Base-by-base conservation (phyloP, 148 eudicot genomes). In the Cornus suecica region DNA sequence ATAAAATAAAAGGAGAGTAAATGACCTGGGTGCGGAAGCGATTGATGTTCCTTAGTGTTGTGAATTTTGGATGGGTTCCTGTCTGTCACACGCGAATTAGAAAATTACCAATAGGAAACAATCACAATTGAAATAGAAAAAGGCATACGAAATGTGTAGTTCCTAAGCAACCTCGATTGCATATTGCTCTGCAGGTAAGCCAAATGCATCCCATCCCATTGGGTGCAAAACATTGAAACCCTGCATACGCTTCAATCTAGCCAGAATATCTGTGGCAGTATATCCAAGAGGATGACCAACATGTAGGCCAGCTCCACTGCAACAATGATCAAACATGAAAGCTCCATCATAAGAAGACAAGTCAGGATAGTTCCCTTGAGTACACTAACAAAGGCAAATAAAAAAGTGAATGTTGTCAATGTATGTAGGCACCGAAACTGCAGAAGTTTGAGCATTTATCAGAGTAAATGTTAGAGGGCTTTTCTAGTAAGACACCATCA, bases 181-280 rank as follows among this genome's bases (percentile, higher is more conserved):
- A 79, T 95, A 95, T 82, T 95, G 99, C 82, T 95, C 99, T 5
- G 98, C 99, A 41, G 99, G 99, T 86, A 95, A 84, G 51, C 99
- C 99, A 83, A 95, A 95, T 42, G 99, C 99, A 86, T 95, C 99
- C 99, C 99, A 95, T 77, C 99, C 99, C 98, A 93, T 95, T 7
- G 99, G 99, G 60, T 95, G 99, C 78, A 95, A 80, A 76, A 95
- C 99, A 87, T 95, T 95, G 86, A 82, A 95, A 65, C 99, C 99
- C 76, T 88, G 90, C 99, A 95, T 95, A 60, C 99, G 89, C 80
- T 87, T 95, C 70, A 85, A 90, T 84, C 99, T 89, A 81, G 98
- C 99, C 77, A 95, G 93, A 81, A 95, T 95, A 80, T 95, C 99
- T 1, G 99, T 95, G 56, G 99, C 99, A 23, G 99, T 93, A 74